Base-by-base conservation (phyloP, 495 filamentous ascomycete genomes). In the Polyplosphaeria fusca region DNA sequence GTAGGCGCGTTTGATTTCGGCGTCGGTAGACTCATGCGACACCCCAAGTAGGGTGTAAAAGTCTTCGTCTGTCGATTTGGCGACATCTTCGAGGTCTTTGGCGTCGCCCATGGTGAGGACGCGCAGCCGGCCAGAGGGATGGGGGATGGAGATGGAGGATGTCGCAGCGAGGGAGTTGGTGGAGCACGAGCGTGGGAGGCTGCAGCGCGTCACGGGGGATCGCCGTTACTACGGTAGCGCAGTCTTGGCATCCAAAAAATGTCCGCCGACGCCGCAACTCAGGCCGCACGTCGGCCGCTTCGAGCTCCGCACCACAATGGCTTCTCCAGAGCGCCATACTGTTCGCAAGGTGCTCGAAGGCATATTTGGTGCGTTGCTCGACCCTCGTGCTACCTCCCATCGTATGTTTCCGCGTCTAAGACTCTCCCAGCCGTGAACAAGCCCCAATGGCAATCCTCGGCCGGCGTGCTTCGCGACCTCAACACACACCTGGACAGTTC, bases 1-100 rank as follows among this genome's bases (percentile, higher is more conserved):
- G 75, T 95, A 98, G 42, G 89, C 89, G 48, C 84, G 82, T 52
- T 91, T 87, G 65, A 98, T 82, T 57, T 95, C 86, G 25, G 82
- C 70, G 26, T 85, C 79, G 11, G 79, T 78, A 23, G 86, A 82
- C 16, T 80, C 78, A 35, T 79, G 77, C 14, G 80, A 75, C 42
- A 96, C 67, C 20, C 77, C 79, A 18, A 97, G 85, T 50, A 95
- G 82, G 35, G 79, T 82, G 72, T 98, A 98, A 60, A 92, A 93
- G 71, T 96, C 86, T 55, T 88, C 80, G 35, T 73, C 73, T 26
- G 79, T 27, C 11, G 32, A 82, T 56, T 79, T 78, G 25, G 80
- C 80, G 44, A 80, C 71, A 43, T 74, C 72, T 58, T 77, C 76
- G 37, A 83, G 79, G 42, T 81, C 76, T 24, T 56, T 57, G 55